Evolutionary conservation across 306 rosid species (phyloP).

Genomic region (Rosa multiflora): DNA sequence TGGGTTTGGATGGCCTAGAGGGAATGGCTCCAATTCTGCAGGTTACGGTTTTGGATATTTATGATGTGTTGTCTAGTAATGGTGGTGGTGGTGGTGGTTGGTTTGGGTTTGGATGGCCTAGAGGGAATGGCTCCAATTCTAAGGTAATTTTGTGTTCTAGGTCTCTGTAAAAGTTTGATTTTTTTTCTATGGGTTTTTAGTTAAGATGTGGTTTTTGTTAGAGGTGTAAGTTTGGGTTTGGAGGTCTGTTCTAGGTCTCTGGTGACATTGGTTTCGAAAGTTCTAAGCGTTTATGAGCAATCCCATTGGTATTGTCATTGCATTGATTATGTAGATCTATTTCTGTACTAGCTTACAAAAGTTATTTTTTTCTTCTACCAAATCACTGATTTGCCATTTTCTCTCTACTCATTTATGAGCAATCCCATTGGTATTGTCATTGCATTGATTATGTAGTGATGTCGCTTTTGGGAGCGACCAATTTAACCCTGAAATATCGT

Average conservation of each 20-base stretch:
- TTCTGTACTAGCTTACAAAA: not conserved
- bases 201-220: not conserved
- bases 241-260: not conserved
- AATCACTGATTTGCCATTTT: slow-evolving; percentile 90
- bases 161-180: not conserved
- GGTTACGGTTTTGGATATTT: slow-evolving; percentile 91
- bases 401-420: slow-evolving; percentile 94
- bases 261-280: no score
- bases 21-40: no score
- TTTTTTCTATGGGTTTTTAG: not conserved
- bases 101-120: slow-evolving; percentile 83
- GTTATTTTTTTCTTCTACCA: slow-evolving; percentile 42
- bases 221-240: not conserved
- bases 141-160: slow-evolving; percentile 46
- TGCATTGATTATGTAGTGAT: no score
- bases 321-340: not conserved
- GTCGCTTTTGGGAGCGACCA: no score
- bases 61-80: slow-evolving; percentile 73
- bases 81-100: slow-evolving; percentile 38
- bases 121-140: slow-evolving; percentile 59
- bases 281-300: no score
- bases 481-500: no score
- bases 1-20: no score
- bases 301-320: not conserved
- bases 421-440: no score